Percentiles rank a stretch among this genome's conserved stretches.
phyloP scores from a whole-genome alignment of 352 stramenopile genomes.

The Globisporangium radiosum region DNA sequence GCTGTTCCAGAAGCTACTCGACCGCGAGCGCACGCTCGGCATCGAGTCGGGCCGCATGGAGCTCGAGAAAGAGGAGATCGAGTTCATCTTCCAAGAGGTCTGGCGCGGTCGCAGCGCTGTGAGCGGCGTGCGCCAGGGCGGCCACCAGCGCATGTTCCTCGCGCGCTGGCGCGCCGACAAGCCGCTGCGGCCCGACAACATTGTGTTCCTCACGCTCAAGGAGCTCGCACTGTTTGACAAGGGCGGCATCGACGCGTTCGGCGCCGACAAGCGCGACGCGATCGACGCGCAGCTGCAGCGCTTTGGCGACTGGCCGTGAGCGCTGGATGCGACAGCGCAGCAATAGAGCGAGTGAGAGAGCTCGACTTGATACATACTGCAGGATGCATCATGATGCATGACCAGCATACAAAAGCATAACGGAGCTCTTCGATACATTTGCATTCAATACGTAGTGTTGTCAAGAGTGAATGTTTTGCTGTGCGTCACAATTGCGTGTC shows the following conservation, averaged over 20 bases:
- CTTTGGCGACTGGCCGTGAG: slow-evolving; percentile 50
- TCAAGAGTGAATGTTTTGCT: no score
- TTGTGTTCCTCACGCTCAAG: slow-evolving; percentile 83
- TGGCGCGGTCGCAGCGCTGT: slow-evolving; percentile 78
- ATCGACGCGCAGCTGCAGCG: slow-evolving; percentile 58
- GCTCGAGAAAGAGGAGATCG: slow-evolving; percentile 81
- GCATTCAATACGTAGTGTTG: no score
- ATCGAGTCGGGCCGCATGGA: slow-evolving; percentile 51
- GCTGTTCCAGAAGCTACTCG: slow-evolving; percentile 73
- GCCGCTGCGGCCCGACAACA: slow-evolving; percentile 74
- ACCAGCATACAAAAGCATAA: no score
- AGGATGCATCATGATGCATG: no score
- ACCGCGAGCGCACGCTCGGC: slow-evolving; percentile 64
- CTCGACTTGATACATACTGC: no score
- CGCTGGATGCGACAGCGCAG: background rate
- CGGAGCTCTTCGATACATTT: no score
- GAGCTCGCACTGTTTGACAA: slow-evolving; percentile 59
- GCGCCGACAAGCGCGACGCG: slow-evolving; percentile 47
- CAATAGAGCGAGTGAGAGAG: background rate
- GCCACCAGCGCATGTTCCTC: slow-evolving; percentile 73
- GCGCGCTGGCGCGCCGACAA: slow-evolving; percentile 73
- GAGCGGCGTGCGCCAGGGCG: slow-evolving; percentile 57
- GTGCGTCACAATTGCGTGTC: background rate
- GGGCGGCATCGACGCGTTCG: slow-evolving; percentile 51
- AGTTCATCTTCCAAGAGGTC: slow-evolving; percentile 85